Evolutionary conservation across 306 rosid species (phyloP).

Genomic region (Pueraria montana): DNA sequence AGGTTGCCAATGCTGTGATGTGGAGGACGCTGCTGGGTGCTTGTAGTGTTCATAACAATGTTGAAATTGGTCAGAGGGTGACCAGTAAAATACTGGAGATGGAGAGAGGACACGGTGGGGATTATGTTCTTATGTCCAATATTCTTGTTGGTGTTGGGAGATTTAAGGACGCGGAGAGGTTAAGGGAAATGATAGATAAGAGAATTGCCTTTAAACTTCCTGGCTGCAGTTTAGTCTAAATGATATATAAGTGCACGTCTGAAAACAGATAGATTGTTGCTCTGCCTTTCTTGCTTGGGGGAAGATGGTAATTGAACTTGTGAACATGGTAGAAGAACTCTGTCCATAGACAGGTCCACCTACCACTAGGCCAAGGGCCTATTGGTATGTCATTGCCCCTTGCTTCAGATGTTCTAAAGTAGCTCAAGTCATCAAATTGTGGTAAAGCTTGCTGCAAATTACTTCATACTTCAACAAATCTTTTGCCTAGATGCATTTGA

Average conservation of each 20-base stretch:
- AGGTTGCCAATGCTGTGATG: slow-evolving; percentile 12
- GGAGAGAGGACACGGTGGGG: slow-evolving; percentile 18
- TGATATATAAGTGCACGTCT: neutral
- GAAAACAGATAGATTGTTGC: neutral
- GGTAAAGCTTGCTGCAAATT: neutral
- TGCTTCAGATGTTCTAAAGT: neutral
- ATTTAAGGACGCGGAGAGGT: slow-evolving; percentile 13
- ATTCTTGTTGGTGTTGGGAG: slow-evolving; percentile 12
- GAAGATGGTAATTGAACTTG: neutral
- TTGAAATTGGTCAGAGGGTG: slow-evolving; percentile 13
- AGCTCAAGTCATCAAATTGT: neutral
- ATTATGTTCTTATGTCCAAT: slow-evolving; percentile 23
- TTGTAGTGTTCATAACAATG: slow-evolving; percentile 22
- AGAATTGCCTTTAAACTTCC: slow-evolving; percentile 8
- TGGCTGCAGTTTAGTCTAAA: neutral
- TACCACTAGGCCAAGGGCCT: neutral
- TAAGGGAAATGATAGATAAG: slow-evolving; percentile 12
- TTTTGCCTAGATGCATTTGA: neutral
- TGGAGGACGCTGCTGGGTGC: slow-evolving; percentile 7
- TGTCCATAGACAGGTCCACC: neutral
- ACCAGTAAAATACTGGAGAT: neutral
- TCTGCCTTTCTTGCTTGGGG: neutral
- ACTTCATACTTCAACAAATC: neutral
- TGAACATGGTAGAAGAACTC: neutral
- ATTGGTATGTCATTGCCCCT: neutral